These are phyloP conservation scores for Huiozyma naganishii DNA, from an alignment of 805 yeast genomes.

Conservation along the genomic window DNA sequence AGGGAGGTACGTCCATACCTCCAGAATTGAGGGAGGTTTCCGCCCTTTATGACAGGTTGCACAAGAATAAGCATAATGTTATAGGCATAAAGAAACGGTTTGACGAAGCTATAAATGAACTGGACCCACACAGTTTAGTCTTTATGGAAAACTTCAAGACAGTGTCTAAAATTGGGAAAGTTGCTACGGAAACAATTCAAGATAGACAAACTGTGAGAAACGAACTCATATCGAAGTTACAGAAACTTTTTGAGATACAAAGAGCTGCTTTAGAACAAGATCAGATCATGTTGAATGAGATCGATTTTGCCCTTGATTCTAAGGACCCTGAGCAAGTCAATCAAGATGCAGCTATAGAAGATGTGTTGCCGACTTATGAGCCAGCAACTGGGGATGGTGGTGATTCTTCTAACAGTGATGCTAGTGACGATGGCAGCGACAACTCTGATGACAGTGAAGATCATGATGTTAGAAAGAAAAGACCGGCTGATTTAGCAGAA, in stretches of 20 bases:
- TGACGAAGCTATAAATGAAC: conserved; percentile 18
- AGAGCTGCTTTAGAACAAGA: conserved; percentile 21
- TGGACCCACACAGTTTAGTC: conserved; percentile 21
- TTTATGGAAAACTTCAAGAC: conserved; percentile 24
- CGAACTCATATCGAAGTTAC: conserved; percentile 15
- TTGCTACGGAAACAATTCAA: conserved; percentile 19
- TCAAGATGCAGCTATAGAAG: conserved; percentile 5
- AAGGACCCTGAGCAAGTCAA: conserved; percentile 14
- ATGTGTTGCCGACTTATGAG: conserved; percentile 24
- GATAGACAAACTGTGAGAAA: conserved; percentile 24
- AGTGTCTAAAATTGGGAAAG: conserved; percentile 23
- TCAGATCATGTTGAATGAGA: conserved; percentile 17
- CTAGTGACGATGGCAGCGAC: conserved; percentile 1
- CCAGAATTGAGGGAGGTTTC: conserved; percentile 25
- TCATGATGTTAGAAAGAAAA: neutral
- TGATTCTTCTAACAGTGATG: conserved; percentile 12
- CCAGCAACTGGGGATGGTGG: conserved; percentile 5
- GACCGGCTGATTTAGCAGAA: neutral
- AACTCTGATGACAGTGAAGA: neutral
- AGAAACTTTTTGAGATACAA: conserved; percentile 19
- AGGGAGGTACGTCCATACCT: conserved; percentile 5
- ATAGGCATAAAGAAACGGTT: conserved; percentile 21
- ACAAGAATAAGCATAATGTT: conserved; percentile 15
- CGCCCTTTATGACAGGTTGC: conserved; percentile 14
- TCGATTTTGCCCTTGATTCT: conserved; percentile 17